A percentile compares a stretch with the other conserved stretches of the same genome.
Conservation (phyloP, 305 asterid genomes). For the Solanum chacoense region DNA sequence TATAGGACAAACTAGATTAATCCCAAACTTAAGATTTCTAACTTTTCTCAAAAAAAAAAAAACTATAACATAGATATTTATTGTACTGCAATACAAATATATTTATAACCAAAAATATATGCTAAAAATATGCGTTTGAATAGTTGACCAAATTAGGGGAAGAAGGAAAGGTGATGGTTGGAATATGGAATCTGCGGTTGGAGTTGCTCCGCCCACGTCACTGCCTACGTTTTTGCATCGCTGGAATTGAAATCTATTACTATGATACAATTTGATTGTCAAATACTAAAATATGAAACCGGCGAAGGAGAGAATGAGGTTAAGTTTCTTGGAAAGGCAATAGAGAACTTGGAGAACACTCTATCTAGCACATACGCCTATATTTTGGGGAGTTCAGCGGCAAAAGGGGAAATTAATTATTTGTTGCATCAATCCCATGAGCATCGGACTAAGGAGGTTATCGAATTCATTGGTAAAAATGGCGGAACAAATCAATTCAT, state of each 20-base stretch:
- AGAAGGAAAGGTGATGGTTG: neutral
- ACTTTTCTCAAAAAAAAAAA: too few relatives aligned
- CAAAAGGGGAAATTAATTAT: neutral
- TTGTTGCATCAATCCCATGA: slow-evolving; percentile 12
- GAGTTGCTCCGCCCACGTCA: neutral
- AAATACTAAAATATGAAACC: neutral
- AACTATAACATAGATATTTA: too few relatives aligned
- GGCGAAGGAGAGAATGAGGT: neutral
- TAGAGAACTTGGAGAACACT: neutral
- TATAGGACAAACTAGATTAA: too few relatives aligned
- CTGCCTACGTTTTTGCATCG: neutral
- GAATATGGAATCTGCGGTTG: neutral
- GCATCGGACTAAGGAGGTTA: slow-evolving; percentile 22
- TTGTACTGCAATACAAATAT: neutral
- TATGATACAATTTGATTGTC: neutral
- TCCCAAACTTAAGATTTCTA: too few relatives aligned
- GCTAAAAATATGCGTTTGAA: neutral
- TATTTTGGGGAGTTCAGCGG: neutral
- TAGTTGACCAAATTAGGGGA: neutral
- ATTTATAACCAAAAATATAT: neutral
- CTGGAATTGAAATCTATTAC: neutral
- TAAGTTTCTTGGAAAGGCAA: neutral
- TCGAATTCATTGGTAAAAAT: slow-evolving; percentile 23
- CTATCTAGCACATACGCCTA: neutral
- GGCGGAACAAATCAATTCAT: slow-evolving; percentile 38